Percentiles rank a stretch among this genome's conserved stretches.
Conservation (phyloP, 2,329 filamentous ascomycete genomes). For the Pezicula rhizophila region DNA sequence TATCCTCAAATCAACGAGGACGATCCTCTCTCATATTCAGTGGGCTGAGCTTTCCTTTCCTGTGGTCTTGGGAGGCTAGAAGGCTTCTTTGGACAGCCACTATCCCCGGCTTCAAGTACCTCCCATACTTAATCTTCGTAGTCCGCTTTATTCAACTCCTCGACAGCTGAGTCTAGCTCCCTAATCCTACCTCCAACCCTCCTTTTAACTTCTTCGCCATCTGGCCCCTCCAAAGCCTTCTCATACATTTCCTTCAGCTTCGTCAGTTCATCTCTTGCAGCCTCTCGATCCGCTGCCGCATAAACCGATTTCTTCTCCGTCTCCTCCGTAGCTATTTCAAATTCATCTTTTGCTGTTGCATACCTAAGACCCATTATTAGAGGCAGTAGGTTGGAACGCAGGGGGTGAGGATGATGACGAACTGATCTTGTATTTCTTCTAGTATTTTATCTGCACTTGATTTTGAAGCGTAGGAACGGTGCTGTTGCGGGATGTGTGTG, state of each 20-base stretch:
- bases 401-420: background rate
- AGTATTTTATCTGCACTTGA: conserved; percentile 18
- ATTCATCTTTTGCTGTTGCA: conserved; percentile 39
- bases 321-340: conserved; percentile 42
- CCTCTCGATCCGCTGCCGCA: conserved; percentile 37
- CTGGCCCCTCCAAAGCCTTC: conserved; percentile 26
- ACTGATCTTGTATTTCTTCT: conserved; percentile 23
- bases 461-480: conserved; percentile 8
- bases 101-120: too few species aligned
- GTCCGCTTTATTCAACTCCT: conserved; percentile 34
- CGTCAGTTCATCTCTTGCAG: conserved; percentile 38
- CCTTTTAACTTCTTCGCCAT: conserved; percentile 35
- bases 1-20: too few species aligned
- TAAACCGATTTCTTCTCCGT: conserved; percentile 38
- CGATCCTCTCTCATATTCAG: too few species aligned
- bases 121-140: conserved; percentile 23
- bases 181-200: conserved; percentile 38
- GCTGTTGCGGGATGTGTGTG: background rate
- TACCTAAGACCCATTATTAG: conserved; percentile 17
- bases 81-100: too few species aligned
- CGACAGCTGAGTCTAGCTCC: conserved; percentile 38
- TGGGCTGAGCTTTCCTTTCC: too few species aligned
- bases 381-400: background rate
- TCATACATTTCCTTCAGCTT: conserved; percentile 28
- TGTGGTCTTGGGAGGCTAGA: too few species aligned